Base-by-base conservation (phyloP, 352 stramenopile species). In the Globisporangium camurandrum region DNA sequence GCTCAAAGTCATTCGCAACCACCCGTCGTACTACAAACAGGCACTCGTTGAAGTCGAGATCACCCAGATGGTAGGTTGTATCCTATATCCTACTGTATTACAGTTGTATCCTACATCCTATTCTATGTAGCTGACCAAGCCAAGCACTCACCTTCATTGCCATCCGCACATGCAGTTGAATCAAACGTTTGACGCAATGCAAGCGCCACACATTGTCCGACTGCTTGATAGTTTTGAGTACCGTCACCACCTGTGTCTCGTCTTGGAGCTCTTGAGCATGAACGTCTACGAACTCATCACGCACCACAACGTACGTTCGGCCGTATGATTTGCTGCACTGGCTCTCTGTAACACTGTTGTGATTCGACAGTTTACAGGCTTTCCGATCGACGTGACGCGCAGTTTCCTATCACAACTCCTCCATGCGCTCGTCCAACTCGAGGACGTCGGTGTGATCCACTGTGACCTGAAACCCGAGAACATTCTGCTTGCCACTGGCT, bases 401-500 rank as follows among this genome's bases (percentile, higher is more conserved):
- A 96, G 94, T 23, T 96, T 98, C 57, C 66, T 88, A 14, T 79
- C 84, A 42, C 94, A 98, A 66, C 86, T 98, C n/a, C 75, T 98
- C 6, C 56, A 79, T 33, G 84, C 71, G 2, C 61, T 96, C n/a
- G 57, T 64, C 8, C 92, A 88, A 48, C 68, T 97, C 24, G 64
- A 71, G 4, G 71, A 95, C 26, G 81, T 95, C n/a, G 77, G 93
- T 59, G 83, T 98, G n/a, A 97, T 98, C 51, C 94, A 98, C 70
- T 98, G 91, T 57, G 95, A 98, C 71, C 73, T 98, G 37, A 98
- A 98, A 57, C 95, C 95, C 7, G 95, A 98, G 63, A 98, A 98
- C 62, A 97, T 98, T 56, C 67, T 98, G 26, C 61, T 98, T 9
- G n/a, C n/a, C n/a, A n/a, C n/a, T n/a, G n/a, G 59, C 57, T 19